Evolutionary conservation across 768 basidiomycete species (phyloP).

Genomic region (Chalciporus chontae): DNA sequence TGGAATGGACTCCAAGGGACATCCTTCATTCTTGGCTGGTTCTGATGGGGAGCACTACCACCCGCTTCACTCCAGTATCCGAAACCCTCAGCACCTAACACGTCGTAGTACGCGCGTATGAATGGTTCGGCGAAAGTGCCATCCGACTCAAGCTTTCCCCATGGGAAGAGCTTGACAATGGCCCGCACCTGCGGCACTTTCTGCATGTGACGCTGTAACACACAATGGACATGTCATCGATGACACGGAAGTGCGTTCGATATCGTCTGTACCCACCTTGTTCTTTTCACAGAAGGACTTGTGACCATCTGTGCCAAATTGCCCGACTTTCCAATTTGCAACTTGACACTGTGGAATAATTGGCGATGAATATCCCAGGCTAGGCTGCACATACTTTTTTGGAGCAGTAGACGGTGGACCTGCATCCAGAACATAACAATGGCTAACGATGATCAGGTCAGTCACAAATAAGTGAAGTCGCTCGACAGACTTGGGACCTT

Average conservation of each 20-base stretch:
- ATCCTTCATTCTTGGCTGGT: conserved; percentile 14
- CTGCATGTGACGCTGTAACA: conserved; percentile 35
- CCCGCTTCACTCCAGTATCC: conserved; percentile 42
- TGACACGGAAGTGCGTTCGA: neutral
- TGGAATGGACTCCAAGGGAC: neutral
- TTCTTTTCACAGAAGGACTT: conserved; percentile 35
- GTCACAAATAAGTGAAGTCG: neutral
- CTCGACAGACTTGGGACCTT: conserved; percentile 17
- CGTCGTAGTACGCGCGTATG: conserved; percentile 34
- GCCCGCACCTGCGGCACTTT: conserved; percentile 31
- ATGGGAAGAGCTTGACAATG: conserved; percentile 37
- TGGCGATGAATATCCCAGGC: neutral
- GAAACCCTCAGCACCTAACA: conserved; percentile 37
- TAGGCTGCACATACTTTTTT: conserved; percentile 17
- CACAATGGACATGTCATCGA: neutral
- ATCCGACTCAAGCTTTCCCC: conserved; percentile 42
- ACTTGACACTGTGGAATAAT: conserved; percentile 30
- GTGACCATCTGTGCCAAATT: conserved; percentile 28
- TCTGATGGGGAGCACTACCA: conserved; percentile 31
- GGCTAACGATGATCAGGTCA: conserved; percentile 15
- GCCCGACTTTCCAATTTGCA: conserved; percentile 33
- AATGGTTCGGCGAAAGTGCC: conserved; percentile 35
- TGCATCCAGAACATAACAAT: conserved; percentile 28
- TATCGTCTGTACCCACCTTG: conserved; percentile 21
- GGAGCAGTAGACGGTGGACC: conserved; percentile 30